phyloP scores from a whole-genome alignment of 495 filamentous ascomycete genomes.

The Penicillium bialowiezense region DNA sequence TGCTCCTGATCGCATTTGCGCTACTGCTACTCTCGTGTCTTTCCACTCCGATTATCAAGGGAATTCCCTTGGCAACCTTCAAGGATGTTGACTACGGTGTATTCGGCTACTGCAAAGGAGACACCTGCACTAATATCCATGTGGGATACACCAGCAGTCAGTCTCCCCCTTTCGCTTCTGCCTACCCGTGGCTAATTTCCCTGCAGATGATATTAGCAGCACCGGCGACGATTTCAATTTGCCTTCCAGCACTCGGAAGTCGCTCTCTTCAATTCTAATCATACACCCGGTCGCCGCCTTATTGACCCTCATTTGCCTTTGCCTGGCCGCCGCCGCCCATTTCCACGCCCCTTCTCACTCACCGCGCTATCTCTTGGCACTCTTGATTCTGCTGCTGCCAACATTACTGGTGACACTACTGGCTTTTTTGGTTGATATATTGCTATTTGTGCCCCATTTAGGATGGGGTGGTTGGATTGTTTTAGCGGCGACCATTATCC shows the following conservation, averaged over 20 bases:
- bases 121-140: constrained; percentile 65
- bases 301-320: constrained; percentile 78
- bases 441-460: constrained; percentile 92
- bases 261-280: constrained; percentile 87
- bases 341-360: constrained; percentile 92
- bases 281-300: constrained; percentile 90
- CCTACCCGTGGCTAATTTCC: constrained; percentile 14
- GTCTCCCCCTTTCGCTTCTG: constrained; percentile 32
- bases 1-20: constrained; percentile 82
- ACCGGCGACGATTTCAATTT: constrained; percentile 66
- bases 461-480: constrained; percentile 95
- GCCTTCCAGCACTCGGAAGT: constrained; percentile 67
- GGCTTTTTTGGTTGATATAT: constrained; percentile 90
- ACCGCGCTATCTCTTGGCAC: constrained; percentile 75
- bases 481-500: constrained; percentile 83
- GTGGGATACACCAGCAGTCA: constrained; percentile 85
- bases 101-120: constrained; percentile 77
- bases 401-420: constrained; percentile 82
- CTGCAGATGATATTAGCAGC: constrained; percentile 39
- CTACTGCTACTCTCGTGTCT: constrained; percentile 83
- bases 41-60: constrained; percentile 87
- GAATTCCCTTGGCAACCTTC: constrained; percentile 77
- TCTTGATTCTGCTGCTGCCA: constrained; percentile 82
- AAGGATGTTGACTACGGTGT: constrained; percentile 82
- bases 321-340: constrained; percentile 77